Conservation (phyloP, 345 rosid species). For the Sonneratia caseolaris region DNA sequence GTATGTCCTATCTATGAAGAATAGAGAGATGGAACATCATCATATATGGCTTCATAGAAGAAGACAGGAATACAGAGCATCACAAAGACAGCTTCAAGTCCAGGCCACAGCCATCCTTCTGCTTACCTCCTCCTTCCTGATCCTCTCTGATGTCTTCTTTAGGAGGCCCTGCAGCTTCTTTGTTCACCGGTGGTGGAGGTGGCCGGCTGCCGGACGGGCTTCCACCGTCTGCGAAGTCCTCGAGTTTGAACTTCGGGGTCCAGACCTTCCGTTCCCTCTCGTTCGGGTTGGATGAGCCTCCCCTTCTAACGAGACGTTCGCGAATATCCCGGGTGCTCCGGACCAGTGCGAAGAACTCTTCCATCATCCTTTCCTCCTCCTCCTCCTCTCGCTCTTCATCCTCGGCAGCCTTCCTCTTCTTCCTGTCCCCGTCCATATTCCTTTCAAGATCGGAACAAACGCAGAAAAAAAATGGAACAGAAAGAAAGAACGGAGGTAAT, state of each 20-base stretch:
- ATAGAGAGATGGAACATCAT: no score
- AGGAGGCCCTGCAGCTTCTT: constrained; percentile 10
- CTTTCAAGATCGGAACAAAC: not conserved
- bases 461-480: not conserved
- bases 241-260: constrained; percentile 18
- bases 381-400: not conserved
- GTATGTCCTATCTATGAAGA: no score
- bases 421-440: constrained; percentile 6
- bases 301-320: constrained; percentile 8
- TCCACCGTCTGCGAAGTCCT: constrained; percentile 14
- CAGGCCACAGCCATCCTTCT: not conserved
- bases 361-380: constrained; percentile 20
- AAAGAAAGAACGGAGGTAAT: no score
- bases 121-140: not conserved
- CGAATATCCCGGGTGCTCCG: constrained; percentile 17
- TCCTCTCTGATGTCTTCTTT: not conserved
- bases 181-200: not conserved
- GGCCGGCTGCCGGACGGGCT: not conserved
- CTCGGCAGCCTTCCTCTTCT: constrained; percentile 16
- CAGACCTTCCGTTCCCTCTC: constrained; percentile 9
- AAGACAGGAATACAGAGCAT: not conserved
- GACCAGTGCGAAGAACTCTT: constrained; percentile 24
- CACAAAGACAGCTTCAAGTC: constrained; percentile 12
- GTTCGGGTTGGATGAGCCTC: not conserved
- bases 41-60: no score